Base-by-base conservation (phyloP, 164 flowering plant species). In the Kingdonia uniflora region DNA sequence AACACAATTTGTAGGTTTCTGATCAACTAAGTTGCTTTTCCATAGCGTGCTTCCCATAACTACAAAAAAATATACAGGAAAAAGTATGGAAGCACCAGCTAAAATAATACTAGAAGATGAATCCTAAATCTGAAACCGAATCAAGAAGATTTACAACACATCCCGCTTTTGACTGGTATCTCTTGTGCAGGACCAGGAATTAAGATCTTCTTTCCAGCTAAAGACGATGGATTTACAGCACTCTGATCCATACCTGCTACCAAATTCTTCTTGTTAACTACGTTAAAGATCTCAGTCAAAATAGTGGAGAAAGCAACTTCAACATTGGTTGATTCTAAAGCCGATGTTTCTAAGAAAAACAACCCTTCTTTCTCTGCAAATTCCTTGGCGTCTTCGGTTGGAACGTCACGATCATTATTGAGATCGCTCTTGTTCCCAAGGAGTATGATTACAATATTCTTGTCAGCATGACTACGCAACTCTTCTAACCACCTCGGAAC, bases 401-500 rank as follows among this genome's bases (percentile, higher is more conserved):
- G 73, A 12, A 86, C 83, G 3, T 76, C 85, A 10, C 88, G 72
- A 56, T 84, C 82, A 56, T 63, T 55, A 64, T 78, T 86, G 7
- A 86, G 85, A 69, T 86, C 95, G 14, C 56, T 25, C 54, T 87
- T 87, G 75, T 84, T 87, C 0, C 89, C 92, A 11, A 84, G 68
- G 49, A 84, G 74, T 51, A 81, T 87, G 53, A 87, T 87, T 35
- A 87, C 95, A 25, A 84, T 87, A 64, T 81, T 84, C 77, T 87
- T 87, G 71, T 87, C 92, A 6, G 95, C 95, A 52, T 81, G 95
- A 64, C 77, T 58, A 8, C 96, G 84, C 47, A 82, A 57, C 74
- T 87, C 96, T 57, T 87, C 92, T 26, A 87, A 71, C 96, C 96
- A 87, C 14, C 92, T 72, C 2, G 92, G 87, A 46, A 87, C 80